phyloP scores from a whole-genome alignment of 106 monocot genomes.

The Hemerocallis citrina region DNA sequence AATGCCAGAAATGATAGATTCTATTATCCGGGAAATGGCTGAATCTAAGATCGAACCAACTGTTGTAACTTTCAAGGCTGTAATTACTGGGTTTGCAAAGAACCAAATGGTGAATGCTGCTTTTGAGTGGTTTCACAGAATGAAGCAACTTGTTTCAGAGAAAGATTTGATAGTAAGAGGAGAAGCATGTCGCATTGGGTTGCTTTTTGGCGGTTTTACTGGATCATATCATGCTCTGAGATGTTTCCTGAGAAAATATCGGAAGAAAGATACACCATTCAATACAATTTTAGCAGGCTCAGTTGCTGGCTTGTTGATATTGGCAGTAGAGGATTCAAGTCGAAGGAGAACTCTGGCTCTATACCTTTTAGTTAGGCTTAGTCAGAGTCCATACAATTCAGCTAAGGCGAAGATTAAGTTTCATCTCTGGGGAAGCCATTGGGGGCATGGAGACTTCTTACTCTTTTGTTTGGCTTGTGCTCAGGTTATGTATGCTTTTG shows the following conservation, averaged over 20 bases:
- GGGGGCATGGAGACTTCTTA: slow-evolving; percentile 88
- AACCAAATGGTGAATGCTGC: slow-evolving; percentile 44
- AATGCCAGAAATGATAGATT: slow-evolving; percentile 47
- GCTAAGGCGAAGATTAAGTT: slow-evolving; percentile 93
- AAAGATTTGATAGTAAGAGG: slow-evolving; percentile 95
- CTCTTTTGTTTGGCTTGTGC: slow-evolving; percentile 81
- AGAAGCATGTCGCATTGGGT: slow-evolving; percentile 90
- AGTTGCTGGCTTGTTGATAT: slow-evolving; percentile 72
- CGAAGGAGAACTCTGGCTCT: slow-evolving; percentile 83
- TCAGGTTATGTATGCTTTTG: slow-evolving; percentile 95
- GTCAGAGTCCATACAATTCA: slow-evolving; percentile 93
- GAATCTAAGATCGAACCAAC: slow-evolving; percentile 50
- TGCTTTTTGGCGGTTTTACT: slow-evolving; percentile 95
- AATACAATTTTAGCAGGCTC: slow-evolving; percentile 96
- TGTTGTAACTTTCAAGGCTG: slow-evolving; percentile 88
- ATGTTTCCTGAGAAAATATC: slow-evolving; percentile 64
- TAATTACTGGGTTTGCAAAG: slow-evolving; percentile 67
- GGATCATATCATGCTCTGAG: slow-evolving; percentile 88
- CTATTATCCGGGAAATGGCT: slow-evolving; percentile 49
- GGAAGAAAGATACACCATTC: slow-evolving; percentile 80
- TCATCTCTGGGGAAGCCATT: slow-evolving; percentile 92
- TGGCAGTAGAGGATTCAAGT: slow-evolving; percentile 82
- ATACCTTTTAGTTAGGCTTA: slow-evolving; percentile 84
- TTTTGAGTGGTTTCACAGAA: slow-evolving; percentile 84
- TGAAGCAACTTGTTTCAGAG: slow-evolving; percentile 99